Base-by-base conservation (phyloP, 2,329 filamentous ascomycete species). In the Diaporthe batatas region DNA sequence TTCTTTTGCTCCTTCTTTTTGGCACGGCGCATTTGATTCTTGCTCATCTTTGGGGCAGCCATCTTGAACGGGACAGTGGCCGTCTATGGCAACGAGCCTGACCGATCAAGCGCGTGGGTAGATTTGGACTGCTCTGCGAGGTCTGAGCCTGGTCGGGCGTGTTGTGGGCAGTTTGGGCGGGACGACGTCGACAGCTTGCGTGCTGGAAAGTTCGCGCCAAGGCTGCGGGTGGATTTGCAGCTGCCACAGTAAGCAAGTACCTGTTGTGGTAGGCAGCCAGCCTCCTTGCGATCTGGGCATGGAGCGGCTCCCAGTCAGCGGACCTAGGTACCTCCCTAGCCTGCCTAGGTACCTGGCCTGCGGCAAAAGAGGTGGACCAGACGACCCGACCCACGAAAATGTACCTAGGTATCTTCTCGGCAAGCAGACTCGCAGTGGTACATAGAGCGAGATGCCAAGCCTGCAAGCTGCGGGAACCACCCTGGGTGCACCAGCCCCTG, bases 1-100 rank as follows among this genome's bases (percentile, higher is more conserved):
- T 91, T 91, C 85, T 97, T 97, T 81, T 94, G 91, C 79, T 94
- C 93, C 91, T 98, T 98, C 90, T 96, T 98, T 87, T 96, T 95
- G 64, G 94, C 93, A 82, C 96, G 91, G 82, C 95, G 91, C 86
- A 95, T 92, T 84, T 97, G 94, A 84, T 98, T 98, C 87, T 98
- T 98, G 82, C 93, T 95, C 86, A 93, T 91, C 86, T 96, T 97
- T 77, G 87, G 83, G 76, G 86, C 82, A 79, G 89, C 90, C 90
- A 92, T 92, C 80, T 82, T 86, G 83, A 68, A 59, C 59, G 53
- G 21, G 11, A 21, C 21, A 14, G 29, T 39, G 32, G 32, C 62
- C 23, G 62, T 51, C 44, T 51, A n/a, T 51, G 62, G 62, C 62
- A 44, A 51, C 44, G 14, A 65, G 62, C 62, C 62, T 65, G 44